Evolutionary conservation across 2,329 filamentous ascomycete genomes (phyloP).

Genomic region (Thelonectria rubi): DNA sequence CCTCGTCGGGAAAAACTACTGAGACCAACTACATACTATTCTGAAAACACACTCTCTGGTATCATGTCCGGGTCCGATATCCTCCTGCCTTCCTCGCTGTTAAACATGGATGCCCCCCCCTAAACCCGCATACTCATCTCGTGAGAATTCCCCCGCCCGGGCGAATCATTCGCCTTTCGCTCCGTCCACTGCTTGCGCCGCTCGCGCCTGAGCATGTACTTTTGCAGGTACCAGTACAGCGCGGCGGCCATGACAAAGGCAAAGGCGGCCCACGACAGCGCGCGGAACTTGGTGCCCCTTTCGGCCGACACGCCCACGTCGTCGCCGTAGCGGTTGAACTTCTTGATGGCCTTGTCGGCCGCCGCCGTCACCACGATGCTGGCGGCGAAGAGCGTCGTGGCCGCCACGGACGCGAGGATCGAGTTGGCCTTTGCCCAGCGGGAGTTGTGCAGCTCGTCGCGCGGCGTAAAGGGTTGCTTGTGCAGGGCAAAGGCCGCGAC

Average conservation of each 20-base stretch:
- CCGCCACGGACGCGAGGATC: constrained; percentile 48
- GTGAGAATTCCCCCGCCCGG: neutral
- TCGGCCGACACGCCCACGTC: constrained; percentile 56
- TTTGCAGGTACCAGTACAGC: constrained; percentile 53
- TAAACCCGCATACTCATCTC: neutral
- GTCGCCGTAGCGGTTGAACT: constrained; percentile 55
- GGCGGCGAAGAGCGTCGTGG: constrained; percentile 51
- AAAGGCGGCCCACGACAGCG: constrained; percentile 58
- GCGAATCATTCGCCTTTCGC: constrained; percentile 34
- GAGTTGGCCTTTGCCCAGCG: constrained; percentile 46
- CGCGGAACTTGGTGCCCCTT: constrained; percentile 55
- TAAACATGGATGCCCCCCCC: neutral
- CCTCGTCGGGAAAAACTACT: neutral
- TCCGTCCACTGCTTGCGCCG: constrained; percentile 39
- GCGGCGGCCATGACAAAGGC: constrained; percentile 53
- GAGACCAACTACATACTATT: no score
- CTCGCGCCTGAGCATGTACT: constrained; percentile 44
- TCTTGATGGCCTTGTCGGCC: constrained; percentile 51
- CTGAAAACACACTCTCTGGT: neutral
- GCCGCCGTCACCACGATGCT: constrained; percentile 56
- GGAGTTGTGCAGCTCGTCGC: neutral
- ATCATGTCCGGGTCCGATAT: neutral
- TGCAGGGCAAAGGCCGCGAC: constrained; percentile 49
- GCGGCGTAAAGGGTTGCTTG: constrained; percentile 39
- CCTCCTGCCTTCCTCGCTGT: neutral